A percentile compares a stretch with the other conserved stretches of the same genome.
Conservation (phyloP, 345 rosid species). For the Bruguiera gymnorhiza region DNA sequence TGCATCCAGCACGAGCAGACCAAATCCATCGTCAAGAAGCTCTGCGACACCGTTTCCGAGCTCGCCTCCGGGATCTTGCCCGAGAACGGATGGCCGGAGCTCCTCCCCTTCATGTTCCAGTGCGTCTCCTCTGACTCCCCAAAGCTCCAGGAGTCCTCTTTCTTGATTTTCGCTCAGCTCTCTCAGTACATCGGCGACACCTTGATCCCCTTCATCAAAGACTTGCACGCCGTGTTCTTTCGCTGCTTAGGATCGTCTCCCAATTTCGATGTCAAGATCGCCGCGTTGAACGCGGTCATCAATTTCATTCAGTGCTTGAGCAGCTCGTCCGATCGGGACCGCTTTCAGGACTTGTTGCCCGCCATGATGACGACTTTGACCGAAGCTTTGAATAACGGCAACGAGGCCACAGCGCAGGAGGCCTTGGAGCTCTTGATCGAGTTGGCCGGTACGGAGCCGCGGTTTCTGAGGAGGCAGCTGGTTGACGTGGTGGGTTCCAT, state of each 20-base stretch:
- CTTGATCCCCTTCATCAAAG: slow-evolving; percentile 64
- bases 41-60: slow-evolving; percentile 85
- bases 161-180: slow-evolving; percentile 78
- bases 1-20: slow-evolving; percentile 68
- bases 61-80: slow-evolving; percentile 72
- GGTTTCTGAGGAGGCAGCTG: slow-evolving; percentile 81
- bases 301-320: slow-evolving; percentile 75
- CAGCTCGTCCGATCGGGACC: slow-evolving; percentile 63
- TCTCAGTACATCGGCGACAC: slow-evolving; percentile 79
- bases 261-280: slow-evolving; percentile 75
- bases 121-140: slow-evolving; percentile 69
- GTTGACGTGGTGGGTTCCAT: slow-evolving; percentile 82
- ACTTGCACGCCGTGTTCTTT: slow-evolving; percentile 68
- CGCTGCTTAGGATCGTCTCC: slow-evolving; percentile 53
- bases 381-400: slow-evolving; percentile 72
- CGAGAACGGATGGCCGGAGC: slow-evolving; percentile 91
- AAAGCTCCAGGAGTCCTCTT: slow-evolving; percentile 81
- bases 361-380: slow-evolving; percentile 91
- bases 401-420: slow-evolving; percentile 90
- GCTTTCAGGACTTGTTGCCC: slow-evolving; percentile 89
- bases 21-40: slow-evolving; percentile 72
- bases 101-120: slow-evolving; percentile 85
- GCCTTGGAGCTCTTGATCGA: slow-evolving; percentile 89
- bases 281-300: slow-evolving; percentile 84
- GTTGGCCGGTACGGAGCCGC: slow-evolving; percentile 88